phyloP scores from a whole-genome alignment of 345 rosid genomes.

The Mercurialis annua region DNA sequence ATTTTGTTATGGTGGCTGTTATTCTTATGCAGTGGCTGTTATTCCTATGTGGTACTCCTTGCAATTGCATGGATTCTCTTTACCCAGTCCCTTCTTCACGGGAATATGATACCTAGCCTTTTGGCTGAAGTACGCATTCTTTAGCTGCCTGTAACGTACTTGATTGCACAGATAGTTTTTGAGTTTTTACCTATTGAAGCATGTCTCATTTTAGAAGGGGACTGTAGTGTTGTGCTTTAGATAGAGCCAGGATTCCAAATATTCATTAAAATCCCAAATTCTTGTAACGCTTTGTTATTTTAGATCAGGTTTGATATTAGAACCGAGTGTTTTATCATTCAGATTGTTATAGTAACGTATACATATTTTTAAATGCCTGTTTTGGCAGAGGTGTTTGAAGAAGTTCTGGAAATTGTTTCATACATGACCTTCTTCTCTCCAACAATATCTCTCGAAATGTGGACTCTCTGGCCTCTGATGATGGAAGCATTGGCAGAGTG shows the following conservation, averaged over 20 bases:
- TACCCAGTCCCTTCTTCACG: not conserved
- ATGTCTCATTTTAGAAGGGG: not conserved
- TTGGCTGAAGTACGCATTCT: not conserved
- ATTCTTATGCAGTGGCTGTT: no score
- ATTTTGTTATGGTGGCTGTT: not conserved
- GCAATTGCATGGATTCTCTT: not conserved
- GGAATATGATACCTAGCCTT: constrained; percentile 3
- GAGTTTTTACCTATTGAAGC: not conserved
- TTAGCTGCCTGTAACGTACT: not conserved
- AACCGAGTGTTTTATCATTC: not conserved
- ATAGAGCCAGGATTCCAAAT: not conserved
- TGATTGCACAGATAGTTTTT: not conserved
- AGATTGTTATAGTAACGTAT: not conserved
- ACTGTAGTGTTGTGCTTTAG: not conserved
- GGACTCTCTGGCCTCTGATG: constrained; percentile 99
- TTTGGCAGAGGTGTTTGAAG: constrained; percentile 95
- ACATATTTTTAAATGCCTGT: constrained; percentile 10
- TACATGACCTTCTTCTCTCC: constrained; percentile 98
- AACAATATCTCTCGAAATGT: constrained; percentile 83
- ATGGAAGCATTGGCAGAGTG: constrained; percentile 89
- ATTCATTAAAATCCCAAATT: not conserved
- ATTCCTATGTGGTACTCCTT: not conserved
- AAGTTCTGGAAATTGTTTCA: constrained; percentile 96
- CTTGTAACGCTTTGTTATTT: not conserved
- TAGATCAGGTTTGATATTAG: not conserved